phyloP scores from a whole-genome alignment of 495 filamentous ascomycete species.

The Daldinia childiae region DNA sequence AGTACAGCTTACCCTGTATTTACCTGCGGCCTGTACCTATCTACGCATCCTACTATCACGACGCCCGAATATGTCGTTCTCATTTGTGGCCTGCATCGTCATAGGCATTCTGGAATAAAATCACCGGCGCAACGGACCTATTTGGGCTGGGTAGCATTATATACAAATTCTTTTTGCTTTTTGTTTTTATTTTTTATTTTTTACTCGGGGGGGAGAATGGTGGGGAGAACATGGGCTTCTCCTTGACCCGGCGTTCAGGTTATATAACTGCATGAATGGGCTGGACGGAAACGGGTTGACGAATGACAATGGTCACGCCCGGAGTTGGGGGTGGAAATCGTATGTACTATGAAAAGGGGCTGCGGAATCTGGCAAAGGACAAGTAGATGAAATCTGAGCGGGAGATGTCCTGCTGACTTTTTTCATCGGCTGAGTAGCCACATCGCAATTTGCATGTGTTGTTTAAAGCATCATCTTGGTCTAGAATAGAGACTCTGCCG shows the following conservation, averaged over 20 bases:
- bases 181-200: no score
- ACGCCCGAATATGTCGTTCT: slow-evolving; percentile 29
- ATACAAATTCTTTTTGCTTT: slow-evolving; percentile 28
- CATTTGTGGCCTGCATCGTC: slow-evolving; percentile 38
- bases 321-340: slow-evolving; percentile 10
- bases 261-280: slow-evolving; percentile 41
- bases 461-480: slow-evolving; percentile 22
- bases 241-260: slow-evolving; percentile 45
- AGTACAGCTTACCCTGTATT: background rate
- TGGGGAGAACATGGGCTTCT: slow-evolving; percentile 34
- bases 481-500: slow-evolving; percentile 32
- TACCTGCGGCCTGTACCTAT: slow-evolving; percentile 37
- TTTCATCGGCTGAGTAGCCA: slow-evolving; percentile 3
- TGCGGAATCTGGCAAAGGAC: slow-evolving; percentile 20
- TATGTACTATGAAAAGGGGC: slow-evolving; percentile 32
- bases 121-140: slow-evolving; percentile 37
- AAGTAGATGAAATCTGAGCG: slow-evolving; percentile 3
- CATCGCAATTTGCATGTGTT: slow-evolving; percentile 17
- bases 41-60: slow-evolving; percentile 21
- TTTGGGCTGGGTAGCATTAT: slow-evolving; percentile 43
- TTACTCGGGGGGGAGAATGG: slow-evolving; percentile 19
- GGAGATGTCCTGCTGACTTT: slow-evolving; percentile 3
- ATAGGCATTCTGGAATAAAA: slow-evolving; percentile 33
- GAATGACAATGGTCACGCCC: slow-evolving; percentile 34
- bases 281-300: slow-evolving; percentile 34